phyloP scores from a whole-genome alignment of 2,329 filamentous ascomycete species.

The Botrytis medusae region DNA sequence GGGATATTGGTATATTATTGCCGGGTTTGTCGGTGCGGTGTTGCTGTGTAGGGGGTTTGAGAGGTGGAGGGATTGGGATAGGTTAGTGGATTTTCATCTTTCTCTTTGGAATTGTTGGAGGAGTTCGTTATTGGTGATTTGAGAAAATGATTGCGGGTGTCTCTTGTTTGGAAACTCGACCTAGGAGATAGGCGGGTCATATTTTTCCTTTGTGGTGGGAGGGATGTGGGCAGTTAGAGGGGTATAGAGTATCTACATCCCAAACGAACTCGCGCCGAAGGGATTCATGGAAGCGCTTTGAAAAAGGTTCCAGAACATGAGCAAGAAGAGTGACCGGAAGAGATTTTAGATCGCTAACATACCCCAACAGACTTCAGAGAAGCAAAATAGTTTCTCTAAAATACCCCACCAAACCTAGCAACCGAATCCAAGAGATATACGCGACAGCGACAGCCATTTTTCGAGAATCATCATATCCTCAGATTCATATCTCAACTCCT shows the following conservation, averaged over 20 bases:
- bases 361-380: conserved; percentile 46
- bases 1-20: conserved; percentile 60
- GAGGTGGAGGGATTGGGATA: conserved; percentile 30
- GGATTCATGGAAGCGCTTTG: not conserved
- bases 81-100: conserved; percentile 26
- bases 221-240: not conserved
- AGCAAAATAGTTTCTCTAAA: conserved; percentile 41
- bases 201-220: not conserved
- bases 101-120: not conserved
- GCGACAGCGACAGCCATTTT: conserved; percentile 58
- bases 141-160: not conserved
- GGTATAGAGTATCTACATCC: not conserved
- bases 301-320: not conserved
- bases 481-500: conserved; percentile 49
- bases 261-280: not conserved
- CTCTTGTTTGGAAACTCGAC: not conserved
- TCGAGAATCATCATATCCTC: conserved; percentile 58
- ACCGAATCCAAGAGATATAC: conserved; percentile 50
- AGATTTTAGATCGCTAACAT: not conserved
- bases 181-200: not conserved
- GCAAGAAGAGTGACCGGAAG: not conserved
- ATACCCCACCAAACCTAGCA: conserved; percentile 54
- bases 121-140: not conserved
- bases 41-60: conserved; percentile 29
- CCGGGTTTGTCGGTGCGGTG: conserved; percentile 42